Evolutionary conservation across 1,284 basidiomycete species (phyloP).

Genomic region (Vanrija humicola): DNA sequence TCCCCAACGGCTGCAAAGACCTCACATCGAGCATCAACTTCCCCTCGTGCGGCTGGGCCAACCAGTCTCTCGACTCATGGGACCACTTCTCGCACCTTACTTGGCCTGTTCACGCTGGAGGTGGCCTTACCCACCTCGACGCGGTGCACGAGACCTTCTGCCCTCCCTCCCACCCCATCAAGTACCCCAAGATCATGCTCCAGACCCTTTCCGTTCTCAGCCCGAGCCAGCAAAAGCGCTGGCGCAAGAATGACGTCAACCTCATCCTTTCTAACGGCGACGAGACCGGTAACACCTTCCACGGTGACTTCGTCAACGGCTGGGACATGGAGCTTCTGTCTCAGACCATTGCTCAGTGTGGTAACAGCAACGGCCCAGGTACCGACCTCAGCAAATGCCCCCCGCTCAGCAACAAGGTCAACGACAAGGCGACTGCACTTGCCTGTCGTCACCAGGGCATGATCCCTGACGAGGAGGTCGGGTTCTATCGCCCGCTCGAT

Average conservation of each 20-base stretch:
- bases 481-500: conserved; percentile 4
- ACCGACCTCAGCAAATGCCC: background rate
- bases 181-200: conserved; percentile 31
- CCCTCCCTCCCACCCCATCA: conserved; percentile 16
- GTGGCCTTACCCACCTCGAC: conserved; percentile 1
- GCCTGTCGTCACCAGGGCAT: conserved; percentile 11
- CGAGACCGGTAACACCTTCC: conserved; percentile 17
- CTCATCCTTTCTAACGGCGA: conserved; percentile 27
- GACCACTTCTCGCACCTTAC: conserved; percentile 47
- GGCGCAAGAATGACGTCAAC: conserved; percentile 20
- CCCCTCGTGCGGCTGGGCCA: conserved; percentile 37
- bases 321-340: conserved; percentile 18
- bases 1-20: conserved; percentile 21
- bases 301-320: conserved; percentile 42
- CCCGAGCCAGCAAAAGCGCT: background rate
- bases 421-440: background rate
- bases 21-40: conserved; percentile 32
- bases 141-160: conserved; percentile 13
- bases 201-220: background rate
- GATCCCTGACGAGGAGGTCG: conserved; percentile 15
- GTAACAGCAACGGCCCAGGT: conserved; percentile 6
- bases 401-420: background rate
- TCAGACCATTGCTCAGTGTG: conserved; percentile 37
- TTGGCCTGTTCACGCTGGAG: conserved; percentile 26
- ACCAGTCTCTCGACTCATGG: conserved; percentile 28